Evolutionary conservation across 352 stramenopile genomes (phyloP), one percentile per base, ranked within the genome.

Genomic region (Phytopythium aichiense): DNA sequence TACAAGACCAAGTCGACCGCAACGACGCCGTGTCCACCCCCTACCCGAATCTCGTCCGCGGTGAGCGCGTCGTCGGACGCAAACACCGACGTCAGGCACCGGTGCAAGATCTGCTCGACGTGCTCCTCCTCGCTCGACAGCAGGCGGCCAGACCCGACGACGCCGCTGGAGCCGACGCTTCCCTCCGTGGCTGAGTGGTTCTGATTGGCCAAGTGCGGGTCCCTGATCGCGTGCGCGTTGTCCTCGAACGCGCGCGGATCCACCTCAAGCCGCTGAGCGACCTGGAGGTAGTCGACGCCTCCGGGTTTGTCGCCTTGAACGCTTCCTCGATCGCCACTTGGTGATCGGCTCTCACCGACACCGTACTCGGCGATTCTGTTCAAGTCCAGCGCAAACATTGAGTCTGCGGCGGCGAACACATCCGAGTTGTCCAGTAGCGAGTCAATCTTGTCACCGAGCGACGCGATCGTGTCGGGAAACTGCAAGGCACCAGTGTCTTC

Each of bases 21-120:
- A 33, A 3, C 51, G 1, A 8, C 5, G 25, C 15, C 6, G 18
- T 8, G 13, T 7, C 7, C 9, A 12, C 28, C n/a, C 71, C 45
- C n/a, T 72, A 92, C 84, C 66, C 64, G 71, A 22, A 79, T 64
- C 49, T 91, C 83, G 11, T 84, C 71, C 30, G 72, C 35, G 4
- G 56, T 84, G 12, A 91, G 62, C 52, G 73, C 70, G 28, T 91
- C 80, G 45, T 94, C 85, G 0, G 85, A 94, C 20, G 85, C 88
- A 53, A 94, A 94, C 38, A 94, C 79, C 1, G 83, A 86, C 12
- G 84, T 90, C 33, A 94, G 71, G 38, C 83, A 89, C 42, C 88
- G 90, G 71, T 92, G 82, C n/a, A 94, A 64, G n/a, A 87, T 71
- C 52, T 92, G 77, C 60, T 92, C 82, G 13, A 89, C 84, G 20